A percentile compares a stretch with the other conserved stretches of the same genome.
These are phyloP conservation scores for Pseudophaeomoniella oleicola DNA, from an alignment of 2,329 filamentous ascomycete species.

Conservation along the genomic window DNA sequence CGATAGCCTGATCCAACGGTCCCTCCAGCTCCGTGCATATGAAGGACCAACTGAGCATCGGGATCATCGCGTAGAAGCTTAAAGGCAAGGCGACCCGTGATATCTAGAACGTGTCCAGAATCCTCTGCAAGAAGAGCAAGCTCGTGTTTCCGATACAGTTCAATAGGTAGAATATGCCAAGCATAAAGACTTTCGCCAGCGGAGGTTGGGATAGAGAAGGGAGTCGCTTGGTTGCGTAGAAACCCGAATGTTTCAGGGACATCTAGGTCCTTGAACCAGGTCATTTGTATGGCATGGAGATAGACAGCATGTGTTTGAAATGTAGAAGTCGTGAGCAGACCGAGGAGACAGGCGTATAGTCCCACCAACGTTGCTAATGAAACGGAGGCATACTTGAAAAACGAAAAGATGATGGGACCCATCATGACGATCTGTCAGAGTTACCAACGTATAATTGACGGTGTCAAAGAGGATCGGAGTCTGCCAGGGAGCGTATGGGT, in stretches of 20 bases:
- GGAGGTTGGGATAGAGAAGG: conserved; percentile 29
- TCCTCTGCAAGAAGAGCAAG: conserved; percentile 24
- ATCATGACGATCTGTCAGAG: too few species aligned
- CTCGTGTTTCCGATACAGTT: conserved; percentile 29
- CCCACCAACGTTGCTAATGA: conserved; percentile 13
- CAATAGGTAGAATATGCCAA: conserved; percentile 36
- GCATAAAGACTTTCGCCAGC: conserved; percentile 29
- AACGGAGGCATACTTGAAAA: conserved; percentile 12
- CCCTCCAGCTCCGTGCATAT: conserved; percentile 42
- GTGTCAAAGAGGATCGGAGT: too few species aligned
- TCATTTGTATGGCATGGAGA: conserved; percentile 37
- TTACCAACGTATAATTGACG: too few species aligned
- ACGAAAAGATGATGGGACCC: too few species aligned
- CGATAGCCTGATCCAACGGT: conserved; percentile 42
- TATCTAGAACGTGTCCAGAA: conserved; percentile 17
- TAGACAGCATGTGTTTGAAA: conserved; percentile 44
- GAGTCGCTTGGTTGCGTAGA: conserved; percentile 33
- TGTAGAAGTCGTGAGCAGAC: conserved; percentile 27
- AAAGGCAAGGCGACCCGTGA: conserved; percentile 24
- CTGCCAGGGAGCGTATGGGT: too few species aligned
- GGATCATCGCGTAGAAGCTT: conserved; percentile 31
- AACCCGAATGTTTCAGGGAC: conserved; percentile 34
- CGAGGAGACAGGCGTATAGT: conserved; percentile 30
- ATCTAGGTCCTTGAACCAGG: conserved; percentile 38
- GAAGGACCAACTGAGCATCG: conserved; percentile 29